phyloP scores from a whole-genome alignment of 2,329 filamentous ascomycete genomes.

The Ceratocystis eucalypticola region DNA sequence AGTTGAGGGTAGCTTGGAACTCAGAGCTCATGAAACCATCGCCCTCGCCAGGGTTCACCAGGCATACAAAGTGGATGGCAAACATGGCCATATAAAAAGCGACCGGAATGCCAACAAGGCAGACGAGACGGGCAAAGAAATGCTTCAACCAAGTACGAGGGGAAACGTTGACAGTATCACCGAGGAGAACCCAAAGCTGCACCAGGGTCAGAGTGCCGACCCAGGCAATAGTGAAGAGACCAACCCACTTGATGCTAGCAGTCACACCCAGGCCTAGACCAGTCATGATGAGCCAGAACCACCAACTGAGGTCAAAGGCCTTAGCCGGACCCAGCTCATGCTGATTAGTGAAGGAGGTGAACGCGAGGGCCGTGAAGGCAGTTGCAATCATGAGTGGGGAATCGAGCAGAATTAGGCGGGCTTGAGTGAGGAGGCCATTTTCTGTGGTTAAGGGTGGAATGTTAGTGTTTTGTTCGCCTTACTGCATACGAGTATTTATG shows the following conservation, averaged over 20 bases:
- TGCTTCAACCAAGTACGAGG: constrained; percentile 84
- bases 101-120: constrained; percentile 74
- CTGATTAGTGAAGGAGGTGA: constrained; percentile 89
- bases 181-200: constrained; percentile 90
- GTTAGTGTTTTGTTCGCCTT: neutral
- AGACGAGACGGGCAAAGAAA: constrained; percentile 80
- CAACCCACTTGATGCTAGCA: constrained; percentile 96
- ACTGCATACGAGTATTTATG: too few relatives aligned
- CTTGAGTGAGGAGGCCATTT: constrained; percentile 90
- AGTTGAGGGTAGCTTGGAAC: constrained; percentile 94
- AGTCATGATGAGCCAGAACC: constrained; percentile 89
- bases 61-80: constrained; percentile 84
- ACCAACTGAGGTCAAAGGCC: constrained; percentile 84
- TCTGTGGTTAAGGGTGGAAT: constrained; percentile 40
- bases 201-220: constrained; percentile 79
- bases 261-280: constrained; percentile 82
- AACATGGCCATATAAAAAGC: constrained; percentile 97
- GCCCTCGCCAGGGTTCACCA: constrained; percentile 88
- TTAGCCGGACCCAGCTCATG: constrained; percentile 82
- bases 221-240: constrained; percentile 97
- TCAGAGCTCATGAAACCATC: constrained; percentile 99
- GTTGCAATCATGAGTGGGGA: constrained; percentile 90
- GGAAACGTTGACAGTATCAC: constrained; percentile 75
- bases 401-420: constrained; percentile 87
- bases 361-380: constrained; percentile 77